These are phyloP conservation scores for Exophiala dermatitidis DNA, from an alignment of 2,329 filamentous ascomycete genomes.

Conservation along the genomic window DNA sequence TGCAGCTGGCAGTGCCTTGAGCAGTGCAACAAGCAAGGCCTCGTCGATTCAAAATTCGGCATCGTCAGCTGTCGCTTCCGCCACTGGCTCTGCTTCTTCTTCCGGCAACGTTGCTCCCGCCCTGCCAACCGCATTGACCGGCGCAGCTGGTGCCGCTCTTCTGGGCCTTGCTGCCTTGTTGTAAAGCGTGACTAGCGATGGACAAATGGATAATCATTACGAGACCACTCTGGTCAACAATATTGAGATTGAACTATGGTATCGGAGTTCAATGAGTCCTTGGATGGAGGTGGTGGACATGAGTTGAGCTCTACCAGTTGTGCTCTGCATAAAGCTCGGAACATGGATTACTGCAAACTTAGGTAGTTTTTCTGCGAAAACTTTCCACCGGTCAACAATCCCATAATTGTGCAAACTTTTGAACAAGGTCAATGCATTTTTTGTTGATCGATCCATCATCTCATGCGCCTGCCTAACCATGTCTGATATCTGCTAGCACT, in stretches of 20 bases:
- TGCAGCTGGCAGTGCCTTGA: slow-evolving; percentile 10
- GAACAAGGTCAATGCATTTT: too few species aligned
- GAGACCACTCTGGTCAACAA: background rate
- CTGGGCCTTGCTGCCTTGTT: slow-evolving; percentile 20
- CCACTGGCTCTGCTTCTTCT: slow-evolving; percentile 3
- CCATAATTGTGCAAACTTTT: too few species aligned
- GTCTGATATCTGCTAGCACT: too few species aligned
- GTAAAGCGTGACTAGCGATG: background rate
- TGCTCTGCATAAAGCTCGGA: too few species aligned
- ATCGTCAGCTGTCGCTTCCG: slow-evolving; percentile 11
- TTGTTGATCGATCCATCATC: too few species aligned
- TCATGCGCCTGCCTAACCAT: too few species aligned
- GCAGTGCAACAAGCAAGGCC: slow-evolving; percentile 11
- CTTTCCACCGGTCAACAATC: too few species aligned
- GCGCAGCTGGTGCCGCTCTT: slow-evolving; percentile 15
- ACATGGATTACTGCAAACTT: too few species aligned
- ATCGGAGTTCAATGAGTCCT: background rate
- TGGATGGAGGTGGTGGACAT: background rate
- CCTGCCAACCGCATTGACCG: slow-evolving; percentile 14
- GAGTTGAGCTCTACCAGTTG: background rate
- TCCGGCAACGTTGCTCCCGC: slow-evolving; percentile 15
- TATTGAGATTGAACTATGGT: background rate
- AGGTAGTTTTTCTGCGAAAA: too few species aligned
- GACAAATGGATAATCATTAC: too few species aligned
- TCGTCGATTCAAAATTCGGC: slow-evolving; percentile 6